Evolutionary conservation across 2,329 filamentous ascomycete species (phyloP), one percentile per base, ranked within the genome.

Genomic region (Calonectria pseudoturangicola): DNA sequence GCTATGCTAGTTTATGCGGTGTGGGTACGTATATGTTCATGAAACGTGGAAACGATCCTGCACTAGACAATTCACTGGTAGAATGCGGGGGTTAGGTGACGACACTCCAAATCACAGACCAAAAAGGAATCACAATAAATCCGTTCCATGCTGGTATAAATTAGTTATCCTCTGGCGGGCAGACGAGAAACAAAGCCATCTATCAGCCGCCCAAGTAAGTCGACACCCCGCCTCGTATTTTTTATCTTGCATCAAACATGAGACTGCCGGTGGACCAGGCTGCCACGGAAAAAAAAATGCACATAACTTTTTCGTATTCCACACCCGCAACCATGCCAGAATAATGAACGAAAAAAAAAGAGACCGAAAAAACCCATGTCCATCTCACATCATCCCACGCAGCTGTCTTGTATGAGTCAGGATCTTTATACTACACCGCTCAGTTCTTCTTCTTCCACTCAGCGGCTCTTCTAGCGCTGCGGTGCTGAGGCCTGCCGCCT

Each of bases 381-480:
- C 54, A 41, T 60, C 13, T 41, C 54, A 60, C 13, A 41, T 28
- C 54, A n/a, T 60, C 33, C 54, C 54, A 30, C 36, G 36, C 36
- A 15, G 8, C 39, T 41, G 36, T 41, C 33, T 60, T 41, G 54
- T 39, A 41, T 16, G 54, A 28, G 54, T 10, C 54, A 60, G 36
- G 39, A 2, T 27, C 7, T 39, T 21, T 12, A 16, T 27, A 6
- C 21, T 54, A 70, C 66, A 48, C 62, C 48, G 60, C 66, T 71
- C 70, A 78, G 41, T 65, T 80, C 79, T 86, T 85, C 79, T 86
- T 86, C 79, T 86, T 87, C 86, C 88, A 89, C 45, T 85, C 84
- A 3, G 84, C 79, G 12, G 85, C 85, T 65, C 87, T 81, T 67
- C 79, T 81, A 5, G 86, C 82, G 33, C 86, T 80, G 54, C 85